These are phyloP conservation scores for Fremontodendron californicum DNA, from an alignment of 345 rosid species.

Conservation along the genomic window DNA sequence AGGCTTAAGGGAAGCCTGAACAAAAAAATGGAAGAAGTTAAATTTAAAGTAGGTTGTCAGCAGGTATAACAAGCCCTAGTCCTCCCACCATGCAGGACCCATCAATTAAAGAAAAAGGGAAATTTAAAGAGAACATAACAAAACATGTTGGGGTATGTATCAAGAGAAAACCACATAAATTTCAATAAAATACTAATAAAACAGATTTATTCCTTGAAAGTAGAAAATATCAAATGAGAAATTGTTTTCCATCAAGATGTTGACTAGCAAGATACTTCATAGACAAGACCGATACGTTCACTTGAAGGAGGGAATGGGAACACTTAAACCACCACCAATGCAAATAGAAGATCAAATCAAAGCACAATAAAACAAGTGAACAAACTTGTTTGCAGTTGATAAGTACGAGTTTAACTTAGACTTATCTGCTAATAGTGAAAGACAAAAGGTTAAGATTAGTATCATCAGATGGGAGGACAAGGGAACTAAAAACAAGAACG, in stretches of 20 bases:
- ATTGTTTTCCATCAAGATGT: background rate
- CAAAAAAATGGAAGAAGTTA: conserved; percentile 12
- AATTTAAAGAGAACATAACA: background rate
- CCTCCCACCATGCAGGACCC: background rate
- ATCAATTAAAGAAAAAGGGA: background rate
- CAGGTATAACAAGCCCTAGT: background rate
- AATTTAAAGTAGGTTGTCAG: background rate
- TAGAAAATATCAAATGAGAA: background rate
- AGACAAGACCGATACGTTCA: background rate
- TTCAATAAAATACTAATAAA: background rate
- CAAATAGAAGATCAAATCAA: background rate
- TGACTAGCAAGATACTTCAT: background rate
- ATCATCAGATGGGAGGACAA: background rate
- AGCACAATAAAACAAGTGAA: background rate
- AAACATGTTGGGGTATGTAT: background rate
- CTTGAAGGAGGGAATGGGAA: background rate
- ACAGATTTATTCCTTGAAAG: background rate
- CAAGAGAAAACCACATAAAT: background rate
- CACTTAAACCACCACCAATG: background rate
- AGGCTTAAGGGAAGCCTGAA: conserved; percentile 65
- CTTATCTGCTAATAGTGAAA: background rate
- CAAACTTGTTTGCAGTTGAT: background rate
- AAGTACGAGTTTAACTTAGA: background rate
- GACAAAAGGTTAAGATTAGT: background rate
- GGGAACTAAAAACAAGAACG: background rate